Conservation (phyloP, 2,329 filamentous ascomycete species). For the Aspergillus proliferans region DNA sequence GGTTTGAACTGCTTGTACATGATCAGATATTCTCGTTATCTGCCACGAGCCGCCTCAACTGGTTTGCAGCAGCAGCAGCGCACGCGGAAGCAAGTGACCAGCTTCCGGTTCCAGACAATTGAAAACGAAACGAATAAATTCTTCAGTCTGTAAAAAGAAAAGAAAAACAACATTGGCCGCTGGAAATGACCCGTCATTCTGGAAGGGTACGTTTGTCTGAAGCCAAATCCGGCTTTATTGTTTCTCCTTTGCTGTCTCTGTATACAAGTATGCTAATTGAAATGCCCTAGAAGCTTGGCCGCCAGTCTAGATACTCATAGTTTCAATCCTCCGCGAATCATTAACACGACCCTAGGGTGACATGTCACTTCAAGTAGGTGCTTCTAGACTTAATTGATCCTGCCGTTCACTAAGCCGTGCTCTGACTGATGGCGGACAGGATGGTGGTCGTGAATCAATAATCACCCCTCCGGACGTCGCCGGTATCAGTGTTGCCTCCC, state of each 20-base stretch:
- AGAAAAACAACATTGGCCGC: not conserved
- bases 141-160: not conserved
- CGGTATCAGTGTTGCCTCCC: constrained; percentile 10
- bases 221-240: not conserved
- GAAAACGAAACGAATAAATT: not conserved
- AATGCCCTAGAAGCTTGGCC: not conserved
- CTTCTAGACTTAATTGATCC: not conserved
- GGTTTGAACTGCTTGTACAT: too few relatives aligned
- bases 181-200: not conserved
- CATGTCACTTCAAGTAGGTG: not conserved
- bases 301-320: not conserved
- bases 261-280: not conserved
- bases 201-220: not conserved
- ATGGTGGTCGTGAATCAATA: not conserved
- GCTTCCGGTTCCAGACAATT: not conserved
- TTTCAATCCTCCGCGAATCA: not conserved
- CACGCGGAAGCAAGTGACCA: not conserved
- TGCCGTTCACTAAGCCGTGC: not conserved
- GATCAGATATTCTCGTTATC: not conserved
- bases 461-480: constrained; percentile 5
- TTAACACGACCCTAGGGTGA: not conserved
- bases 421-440: not conserved
- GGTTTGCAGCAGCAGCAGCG: not conserved
- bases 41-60: not conserved
- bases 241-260: not conserved